Percentiles rank a stretch among this genome's conserved stretches.
These are phyloP conservation scores for Brassica hybrid DNA, from an alignment of 441 rosid species.

Conservation along the genomic window DNA sequence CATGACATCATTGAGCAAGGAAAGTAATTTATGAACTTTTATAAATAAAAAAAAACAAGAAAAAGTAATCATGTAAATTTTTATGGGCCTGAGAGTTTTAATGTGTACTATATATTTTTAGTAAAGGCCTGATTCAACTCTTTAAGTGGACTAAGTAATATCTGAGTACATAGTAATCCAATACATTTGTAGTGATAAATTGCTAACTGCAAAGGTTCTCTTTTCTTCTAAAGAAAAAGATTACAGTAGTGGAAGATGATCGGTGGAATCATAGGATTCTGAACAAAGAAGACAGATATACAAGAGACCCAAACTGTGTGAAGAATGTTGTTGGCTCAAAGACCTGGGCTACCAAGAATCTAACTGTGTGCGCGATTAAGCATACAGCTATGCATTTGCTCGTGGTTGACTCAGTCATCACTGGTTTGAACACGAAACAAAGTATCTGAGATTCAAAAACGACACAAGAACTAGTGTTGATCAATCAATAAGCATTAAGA, in stretches of 20 bases:
- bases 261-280: constrained; percentile 1
- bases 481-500: neutral
- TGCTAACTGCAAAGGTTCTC: no score
- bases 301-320: constrained; percentile 10
- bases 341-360: constrained; percentile 32
- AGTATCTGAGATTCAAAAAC: constrained; percentile 19
- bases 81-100: no score
- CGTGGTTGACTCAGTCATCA: constrained; percentile 37
- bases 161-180: no score
- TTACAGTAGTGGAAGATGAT: no score
- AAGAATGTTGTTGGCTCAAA: constrained; percentile 27
- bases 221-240: no score
- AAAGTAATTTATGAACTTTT: neutral
- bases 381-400: constrained; percentile 36
- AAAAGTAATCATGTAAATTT: neutral
- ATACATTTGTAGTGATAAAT: no score
- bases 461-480: neutral
- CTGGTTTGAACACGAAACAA: constrained; percentile 28
- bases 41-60: neutral
- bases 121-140: no score
- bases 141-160: no score
- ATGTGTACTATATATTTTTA: no score
- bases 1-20: neutral
- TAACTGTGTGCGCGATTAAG: constrained; percentile 35
- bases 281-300: constrained; percentile 10